Base-by-base conservation (phyloP, 1,284 basidiomycete species). In the Amylostereum areolatum region DNA sequence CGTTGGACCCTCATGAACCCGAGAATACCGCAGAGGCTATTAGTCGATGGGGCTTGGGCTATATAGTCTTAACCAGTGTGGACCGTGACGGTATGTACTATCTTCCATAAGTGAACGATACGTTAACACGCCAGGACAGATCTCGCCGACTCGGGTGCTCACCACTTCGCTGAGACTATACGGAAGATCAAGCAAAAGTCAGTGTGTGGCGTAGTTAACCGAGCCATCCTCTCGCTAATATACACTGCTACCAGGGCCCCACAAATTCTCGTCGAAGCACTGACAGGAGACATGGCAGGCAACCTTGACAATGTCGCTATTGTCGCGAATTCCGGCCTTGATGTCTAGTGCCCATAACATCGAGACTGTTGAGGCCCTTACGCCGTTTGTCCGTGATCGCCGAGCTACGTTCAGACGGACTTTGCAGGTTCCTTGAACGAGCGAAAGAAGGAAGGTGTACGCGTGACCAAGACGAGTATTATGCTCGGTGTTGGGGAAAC, bases 11-110 rank as follows among this genome's bases (percentile, higher is more conserved):
- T 0, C 93, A 98, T 64, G 97, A 99, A 64, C 97, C 97, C 24
- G 96, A 98, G 71, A 87, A 98, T 66, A 99, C 96, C 2, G 96
- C 97, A 0, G 96, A 99, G 70, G 97, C 97, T 33, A 97, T 99
- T 60, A 91, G 89, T 57, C 84, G 96, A 47, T 99, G 97, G 97
- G 96, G 96, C 2, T 71, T 99, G 42, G 97, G 97, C 1, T 99
- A 99, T 67, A 97, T 99, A 53, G 97, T 99, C 2, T 71, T 99
- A 52, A 99, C 97, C 0, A 95, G 83, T 59, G 97, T 99, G 4
- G 95, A 99, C 67, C 80, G 97, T 56, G 97, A 99, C 71, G 95
- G 92, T 92, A 60, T 50, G 78, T 65, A 37, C 37, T 2, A 45
- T 46, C 39, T 25, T 34, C 36, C 30, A 11, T 32, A 24, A 11